phyloP scores from a whole-genome alignment of 2,329 filamentous ascomycete genomes.

The Plenodomus tracheiphilus region DNA sequence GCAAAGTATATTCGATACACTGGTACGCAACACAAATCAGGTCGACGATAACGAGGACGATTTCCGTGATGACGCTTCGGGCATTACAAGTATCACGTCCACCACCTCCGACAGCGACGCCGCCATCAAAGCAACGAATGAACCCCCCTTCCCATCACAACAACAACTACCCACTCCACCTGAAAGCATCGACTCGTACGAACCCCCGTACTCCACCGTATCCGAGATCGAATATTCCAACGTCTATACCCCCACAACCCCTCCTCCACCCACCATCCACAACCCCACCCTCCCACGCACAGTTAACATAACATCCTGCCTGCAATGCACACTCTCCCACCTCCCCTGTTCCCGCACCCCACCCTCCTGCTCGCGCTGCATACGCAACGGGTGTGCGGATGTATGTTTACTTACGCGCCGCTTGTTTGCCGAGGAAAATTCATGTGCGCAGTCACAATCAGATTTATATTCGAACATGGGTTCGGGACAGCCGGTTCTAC shows the following conservation, averaged over 20 bases:
- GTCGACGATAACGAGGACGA: background rate
- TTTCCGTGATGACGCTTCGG: background rate
- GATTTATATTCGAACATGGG: no score
- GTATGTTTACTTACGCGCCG: conserved; percentile 32
- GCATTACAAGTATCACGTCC: conserved; percentile 12
- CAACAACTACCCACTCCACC: background rate
- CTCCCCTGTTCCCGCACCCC: conserved; percentile 35
- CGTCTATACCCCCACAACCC: background rate
- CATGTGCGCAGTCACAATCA: no score
- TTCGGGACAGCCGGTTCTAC: conserved; percentile 17
- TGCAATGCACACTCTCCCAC: conserved; percentile 29
- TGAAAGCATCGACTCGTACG: background rate
- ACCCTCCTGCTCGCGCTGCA: conserved; percentile 34
- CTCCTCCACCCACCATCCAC: background rate
- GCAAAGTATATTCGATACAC: conserved; percentile 25
- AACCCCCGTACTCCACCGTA: background rate
- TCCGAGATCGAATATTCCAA: background rate
- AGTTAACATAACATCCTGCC: conserved; percentile 33
- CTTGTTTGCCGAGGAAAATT: conserved; percentile 13
- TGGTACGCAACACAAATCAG: background rate
- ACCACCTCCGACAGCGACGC: conserved; percentile 6
- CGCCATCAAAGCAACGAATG: background rate
- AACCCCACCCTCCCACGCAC: conserved; percentile 9
- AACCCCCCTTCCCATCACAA: background rate
- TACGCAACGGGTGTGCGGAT: conserved; percentile 13